phyloP scores from a whole-genome alignment of 805 yeast genomes.

The Starmerella cellae region DNA sequence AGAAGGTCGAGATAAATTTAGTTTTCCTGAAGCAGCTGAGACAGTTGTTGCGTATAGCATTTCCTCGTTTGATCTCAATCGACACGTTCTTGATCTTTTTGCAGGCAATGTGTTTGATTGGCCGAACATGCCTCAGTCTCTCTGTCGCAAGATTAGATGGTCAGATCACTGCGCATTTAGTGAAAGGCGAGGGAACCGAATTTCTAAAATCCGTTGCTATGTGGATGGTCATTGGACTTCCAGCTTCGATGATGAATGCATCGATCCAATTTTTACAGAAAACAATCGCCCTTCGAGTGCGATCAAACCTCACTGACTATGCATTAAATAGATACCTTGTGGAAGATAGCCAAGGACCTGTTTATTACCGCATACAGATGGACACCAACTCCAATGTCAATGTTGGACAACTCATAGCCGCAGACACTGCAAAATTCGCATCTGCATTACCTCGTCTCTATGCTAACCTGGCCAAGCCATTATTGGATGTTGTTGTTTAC shows the following conservation, averaged over 20 bases:
- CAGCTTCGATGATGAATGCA: conserved; percentile 71
- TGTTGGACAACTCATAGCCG: conserved; percentile 73
- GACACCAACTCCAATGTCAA: conserved; percentile 39
- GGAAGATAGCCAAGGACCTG: conserved; percentile 33
- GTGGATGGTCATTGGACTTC: conserved; percentile 80
- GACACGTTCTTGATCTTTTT: conserved; percentile 31
- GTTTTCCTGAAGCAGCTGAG: conserved; percentile 23
- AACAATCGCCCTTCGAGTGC: conserved; percentile 33
- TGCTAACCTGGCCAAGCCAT: conserved; percentile 71
- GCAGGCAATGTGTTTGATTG: conserved; percentile 48
- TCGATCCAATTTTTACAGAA: conserved; percentile 36
- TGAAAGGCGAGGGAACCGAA: conserved; percentile 50
- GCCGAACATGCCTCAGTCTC: conserved; percentile 61
- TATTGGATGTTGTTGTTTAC: conserved; percentile 63
- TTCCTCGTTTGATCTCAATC: conserved; percentile 25
- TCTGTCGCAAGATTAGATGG: conserved; percentile 84
- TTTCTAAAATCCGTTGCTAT: conserved; percentile 50
- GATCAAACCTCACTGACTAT: conserved; percentile 50
- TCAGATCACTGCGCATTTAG: conserved; percentile 63
- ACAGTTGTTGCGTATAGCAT: conserved; percentile 25
- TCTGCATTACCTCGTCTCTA: conserved; percentile 60
- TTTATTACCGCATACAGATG: conserved; percentile 60
- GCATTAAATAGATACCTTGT: conserved; percentile 55
- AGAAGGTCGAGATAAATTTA: conserved; percentile 25
- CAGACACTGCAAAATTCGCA: conserved; percentile 65